A percentile compares a stretch with the other conserved stretches of the same genome.
Conservation (phyloP, 2,329 filamentous ascomycete species). For the Fusarium camptoceras region DNA sequence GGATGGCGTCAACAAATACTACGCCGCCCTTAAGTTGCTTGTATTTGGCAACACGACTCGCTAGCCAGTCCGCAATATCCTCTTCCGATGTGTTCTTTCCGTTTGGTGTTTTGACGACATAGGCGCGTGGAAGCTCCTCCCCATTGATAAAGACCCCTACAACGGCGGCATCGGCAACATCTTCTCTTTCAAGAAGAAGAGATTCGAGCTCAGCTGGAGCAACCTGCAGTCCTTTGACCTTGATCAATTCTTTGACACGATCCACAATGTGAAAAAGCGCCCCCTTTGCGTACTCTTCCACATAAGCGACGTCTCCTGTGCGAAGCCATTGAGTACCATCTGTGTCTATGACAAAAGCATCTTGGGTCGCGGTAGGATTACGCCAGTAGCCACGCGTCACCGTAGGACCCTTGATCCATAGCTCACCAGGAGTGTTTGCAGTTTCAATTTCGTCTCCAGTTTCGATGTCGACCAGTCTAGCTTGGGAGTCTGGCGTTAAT, state of each 20-base stretch:
- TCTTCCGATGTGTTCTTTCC: constrained; percentile 36
- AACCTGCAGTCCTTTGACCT: constrained; percentile 70
- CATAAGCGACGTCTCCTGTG: constrained; percentile 79
- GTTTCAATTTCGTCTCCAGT: constrained; percentile 63
- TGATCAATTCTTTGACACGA: constrained; percentile 74
- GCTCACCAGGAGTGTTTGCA: constrained; percentile 71
- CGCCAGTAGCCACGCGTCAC: constrained; percentile 83
- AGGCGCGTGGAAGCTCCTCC: constrained; percentile 72
- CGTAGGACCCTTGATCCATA: constrained; percentile 79
- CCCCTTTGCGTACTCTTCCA: constrained; percentile 67
- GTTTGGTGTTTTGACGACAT: constrained; percentile 60
- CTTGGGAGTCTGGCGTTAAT: constrained; percentile 60
- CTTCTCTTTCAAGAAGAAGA: constrained; percentile 52
- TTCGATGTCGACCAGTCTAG: constrained; percentile 71
- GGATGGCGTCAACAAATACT: constrained; percentile 73
- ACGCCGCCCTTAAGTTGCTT: constrained; percentile 79
- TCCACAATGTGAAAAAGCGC: constrained; percentile 75
- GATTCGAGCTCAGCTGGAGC: constrained; percentile 64
- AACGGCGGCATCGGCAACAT: constrained; percentile 72
- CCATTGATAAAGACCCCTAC: constrained; percentile 68
- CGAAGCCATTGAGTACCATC: constrained; percentile 73
- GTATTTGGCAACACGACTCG: constrained; percentile 69
- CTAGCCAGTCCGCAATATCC: constrained; percentile 73
- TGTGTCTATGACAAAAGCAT: constrained; percentile 62
- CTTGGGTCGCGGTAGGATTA: constrained; percentile 73